Evolutionary conservation across 2,329 filamentous ascomycete species (phyloP).

Genomic region (Fusarium acutatum): DNA sequence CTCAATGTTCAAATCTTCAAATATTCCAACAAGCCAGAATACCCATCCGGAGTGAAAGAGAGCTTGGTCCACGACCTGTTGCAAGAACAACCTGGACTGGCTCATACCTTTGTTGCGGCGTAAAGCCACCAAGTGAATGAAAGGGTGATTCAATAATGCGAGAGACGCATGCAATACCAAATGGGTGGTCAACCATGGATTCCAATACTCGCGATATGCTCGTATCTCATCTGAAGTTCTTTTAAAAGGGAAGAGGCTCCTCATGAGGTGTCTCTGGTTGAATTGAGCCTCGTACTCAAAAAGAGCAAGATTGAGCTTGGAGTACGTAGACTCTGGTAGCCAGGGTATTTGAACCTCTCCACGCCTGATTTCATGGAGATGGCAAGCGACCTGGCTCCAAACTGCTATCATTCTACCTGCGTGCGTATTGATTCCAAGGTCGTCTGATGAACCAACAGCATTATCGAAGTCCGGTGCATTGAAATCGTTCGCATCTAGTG

Average conservation of each 20-base stretch:
- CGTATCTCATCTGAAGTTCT: background rate
- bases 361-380: background rate
- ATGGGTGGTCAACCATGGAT: conserved; percentile 9
- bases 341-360: background rate
- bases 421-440: background rate
- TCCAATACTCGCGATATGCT: background rate
- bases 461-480: conserved; percentile 1
- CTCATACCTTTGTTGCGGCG: background rate
- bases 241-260: conserved; percentile 3
- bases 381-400: background rate
- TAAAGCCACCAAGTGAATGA: conserved; percentile 1
- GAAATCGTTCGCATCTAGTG: background rate
- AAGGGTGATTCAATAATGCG: conserved; percentile 3
- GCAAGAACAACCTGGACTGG: background rate
- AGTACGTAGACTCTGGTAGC: conserved; percentile 6
- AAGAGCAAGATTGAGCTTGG: background rate
- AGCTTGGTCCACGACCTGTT: conserved; percentile 11
- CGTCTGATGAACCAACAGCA: background rate
- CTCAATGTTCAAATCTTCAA: background rate
- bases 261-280: conserved; percentile 8
- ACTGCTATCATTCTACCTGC: background rate
- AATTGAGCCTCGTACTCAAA: conserved; percentile 15
- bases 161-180: conserved; percentile 4
- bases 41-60: conserved; percentile 11
- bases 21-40: conserved; percentile 14